These are phyloP conservation scores for Aureobasidium sp. DNA, from an alignment of 2,329 filamentous ascomycete genomes.

Conservation along the genomic window DNA sequence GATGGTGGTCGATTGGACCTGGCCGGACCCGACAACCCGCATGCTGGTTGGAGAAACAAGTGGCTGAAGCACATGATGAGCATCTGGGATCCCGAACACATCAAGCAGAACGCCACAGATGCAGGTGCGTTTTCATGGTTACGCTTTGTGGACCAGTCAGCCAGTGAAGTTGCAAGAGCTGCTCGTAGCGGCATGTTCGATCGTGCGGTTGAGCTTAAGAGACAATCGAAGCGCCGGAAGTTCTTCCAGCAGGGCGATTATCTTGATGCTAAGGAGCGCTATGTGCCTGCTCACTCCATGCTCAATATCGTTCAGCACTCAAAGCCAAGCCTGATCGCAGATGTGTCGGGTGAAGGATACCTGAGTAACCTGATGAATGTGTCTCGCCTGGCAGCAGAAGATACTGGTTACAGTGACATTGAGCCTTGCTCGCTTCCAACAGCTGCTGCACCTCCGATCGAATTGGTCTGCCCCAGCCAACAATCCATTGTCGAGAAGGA, in stretches of 20 bases:
- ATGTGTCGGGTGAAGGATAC: conserved; percentile 64
- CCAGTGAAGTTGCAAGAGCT: conserved; percentile 62
- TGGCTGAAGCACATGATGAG: conserved; percentile 79
- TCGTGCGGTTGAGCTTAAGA: conserved; percentile 57
- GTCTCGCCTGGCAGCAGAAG: conserved; percentile 55
- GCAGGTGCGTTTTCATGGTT: conserved; percentile 78
- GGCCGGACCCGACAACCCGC: conserved; percentile 63
- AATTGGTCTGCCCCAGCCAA: conserved; percentile 67
- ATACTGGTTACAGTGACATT: conserved; percentile 62
- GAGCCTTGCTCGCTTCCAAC: conserved; percentile 75
- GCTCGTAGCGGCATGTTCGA: conserved; percentile 66
- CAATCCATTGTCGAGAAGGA: conserved; percentile 58
- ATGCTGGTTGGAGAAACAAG: conserved; percentile 72
- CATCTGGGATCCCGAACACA: conserved; percentile 76
- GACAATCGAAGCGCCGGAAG: conserved; percentile 40
- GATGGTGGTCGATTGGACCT: conserved; percentile 69
- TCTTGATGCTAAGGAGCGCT: conserved; percentile 50
- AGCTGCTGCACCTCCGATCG: conserved; percentile 78
- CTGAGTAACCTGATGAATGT: conserved; percentile 75
- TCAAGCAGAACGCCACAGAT: conserved; percentile 55
- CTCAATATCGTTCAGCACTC: conserved; percentile 58
- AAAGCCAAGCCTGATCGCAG: conserved; percentile 40
- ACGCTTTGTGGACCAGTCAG: conserved; percentile 72
- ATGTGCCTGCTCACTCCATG: conserved; percentile 66
- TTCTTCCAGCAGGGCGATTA: conserved; percentile 26